phyloP scores from a whole-genome alignment of 73 alveolate species.

The Uronychia setigera region DNA sequence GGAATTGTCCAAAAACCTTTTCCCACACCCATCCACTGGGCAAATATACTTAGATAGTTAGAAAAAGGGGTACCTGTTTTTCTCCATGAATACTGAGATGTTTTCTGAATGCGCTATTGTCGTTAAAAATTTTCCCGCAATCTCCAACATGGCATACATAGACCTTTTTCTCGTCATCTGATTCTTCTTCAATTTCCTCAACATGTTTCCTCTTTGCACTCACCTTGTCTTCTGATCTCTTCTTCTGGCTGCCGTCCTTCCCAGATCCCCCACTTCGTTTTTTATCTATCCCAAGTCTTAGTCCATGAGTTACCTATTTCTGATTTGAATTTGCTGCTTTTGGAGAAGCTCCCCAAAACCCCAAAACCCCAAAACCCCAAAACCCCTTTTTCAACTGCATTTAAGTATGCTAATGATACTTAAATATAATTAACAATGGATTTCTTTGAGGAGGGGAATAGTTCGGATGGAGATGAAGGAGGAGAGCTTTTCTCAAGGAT shows the following conservation, averaged over 20 bases:
- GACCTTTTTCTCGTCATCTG: constrained; percentile 30
- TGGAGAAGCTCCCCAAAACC: constrained; percentile 31
- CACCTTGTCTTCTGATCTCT: background rate
- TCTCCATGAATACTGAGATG: constrained; percentile 91
- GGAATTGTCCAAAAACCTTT: constrained; percentile 90
- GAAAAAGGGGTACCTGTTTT: constrained; percentile 44
- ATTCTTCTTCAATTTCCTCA: constrained; percentile 3
- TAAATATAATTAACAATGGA: too few relatives aligned
- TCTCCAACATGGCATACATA: constrained; percentile 80
- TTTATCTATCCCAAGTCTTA: background rate
- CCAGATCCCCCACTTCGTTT: background rate
- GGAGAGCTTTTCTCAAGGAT: too few relatives aligned
- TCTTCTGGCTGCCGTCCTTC: background rate
- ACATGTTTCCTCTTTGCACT: background rate
- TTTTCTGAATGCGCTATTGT: constrained; percentile 79
- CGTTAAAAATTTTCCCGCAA: constrained; percentile 89
- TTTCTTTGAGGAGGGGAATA: too few relatives aligned
- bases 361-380: constrained; percentile 43
- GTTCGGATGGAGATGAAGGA: too few relatives aligned
- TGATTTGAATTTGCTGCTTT: background rate
- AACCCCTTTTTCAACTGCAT: constrained; percentile 16
- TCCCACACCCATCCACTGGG: constrained; percentile 93
- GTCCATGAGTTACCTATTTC: background rate
- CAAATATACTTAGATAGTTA: constrained; percentile 72
- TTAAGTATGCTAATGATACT: too few relatives aligned